Conservation (phyloP, 768 basidiomycete species). For the Termitomyces sp. region DNA sequence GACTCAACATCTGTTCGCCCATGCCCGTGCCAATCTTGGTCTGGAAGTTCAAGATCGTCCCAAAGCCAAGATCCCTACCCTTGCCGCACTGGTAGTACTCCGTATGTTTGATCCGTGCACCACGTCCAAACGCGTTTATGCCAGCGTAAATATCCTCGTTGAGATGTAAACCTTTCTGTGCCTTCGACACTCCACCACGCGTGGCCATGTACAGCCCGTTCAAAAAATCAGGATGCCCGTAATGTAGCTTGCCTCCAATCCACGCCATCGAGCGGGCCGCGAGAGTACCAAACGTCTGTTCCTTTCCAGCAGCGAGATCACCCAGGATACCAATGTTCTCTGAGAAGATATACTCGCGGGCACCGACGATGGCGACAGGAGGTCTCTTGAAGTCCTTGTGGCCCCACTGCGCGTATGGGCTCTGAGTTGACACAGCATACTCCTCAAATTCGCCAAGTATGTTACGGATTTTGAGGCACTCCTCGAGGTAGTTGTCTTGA, state of each 20-base stretch:
- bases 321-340: constrained; percentile 99
- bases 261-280: constrained; percentile 94
- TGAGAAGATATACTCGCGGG: constrained; percentile 99
- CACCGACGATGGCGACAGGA: constrained; percentile 97
- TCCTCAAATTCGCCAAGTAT: constrained; percentile 98
- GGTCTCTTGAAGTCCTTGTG: constrained; percentile 83
- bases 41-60: constrained; percentile 98
- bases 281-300: constrained; percentile 98
- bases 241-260: constrained; percentile 98
- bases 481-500: constrained; percentile 99
- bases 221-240: constrained; percentile 99
- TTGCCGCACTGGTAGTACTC: constrained; percentile 99
- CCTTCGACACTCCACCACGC: constrained; percentile 97
- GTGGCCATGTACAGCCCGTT: constrained; percentile 98
- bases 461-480: constrained; percentile 98
- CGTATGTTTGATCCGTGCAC: constrained; percentile 96
- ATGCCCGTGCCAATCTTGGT: constrained; percentile 99
- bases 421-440: constrained; percentile 78
- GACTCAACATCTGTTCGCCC: constrained; percentile 99
- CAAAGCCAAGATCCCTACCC: constrained; percentile 97
- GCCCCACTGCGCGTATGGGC: constrained; percentile 89
- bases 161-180: constrained; percentile 97
- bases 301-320: constrained; percentile 97
- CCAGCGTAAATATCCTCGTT: constrained; percentile 99
- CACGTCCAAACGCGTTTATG: constrained; percentile 97